Conservation (phyloP, 139 green algal genomes). For the Zygnema circumcarinatum region DNA sequence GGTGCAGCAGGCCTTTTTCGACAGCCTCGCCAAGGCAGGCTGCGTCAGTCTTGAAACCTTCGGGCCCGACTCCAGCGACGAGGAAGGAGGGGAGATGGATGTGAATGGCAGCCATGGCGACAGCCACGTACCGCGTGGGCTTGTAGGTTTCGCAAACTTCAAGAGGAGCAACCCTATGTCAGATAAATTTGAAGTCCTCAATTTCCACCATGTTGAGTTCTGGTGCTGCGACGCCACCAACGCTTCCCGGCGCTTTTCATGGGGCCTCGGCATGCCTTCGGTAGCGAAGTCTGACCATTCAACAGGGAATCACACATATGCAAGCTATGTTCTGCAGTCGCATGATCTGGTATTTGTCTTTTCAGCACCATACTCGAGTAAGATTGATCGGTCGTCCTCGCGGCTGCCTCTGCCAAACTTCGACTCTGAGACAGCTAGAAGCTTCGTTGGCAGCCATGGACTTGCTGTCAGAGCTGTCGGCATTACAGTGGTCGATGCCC, state of each 20-base stretch:
- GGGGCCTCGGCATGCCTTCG: conserved; percentile 88
- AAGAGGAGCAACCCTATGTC: conserved; percentile 54
- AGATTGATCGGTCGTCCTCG: not conserved
- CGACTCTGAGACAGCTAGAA: conserved; percentile 22
- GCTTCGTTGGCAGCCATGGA: conserved; percentile 87
- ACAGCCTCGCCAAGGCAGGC: not conserved
- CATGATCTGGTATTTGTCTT: conserved; percentile 91
- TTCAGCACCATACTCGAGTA: conserved; percentile 85
- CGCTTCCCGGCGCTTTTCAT: conserved; percentile 80
- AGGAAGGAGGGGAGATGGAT: not conserved
- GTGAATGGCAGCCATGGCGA: not conserved
- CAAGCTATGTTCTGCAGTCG: conserved; percentile 83
- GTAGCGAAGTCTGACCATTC: conserved; percentile 87
- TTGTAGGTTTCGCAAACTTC: conserved; percentile 57
- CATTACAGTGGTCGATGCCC: conserved; percentile 84
- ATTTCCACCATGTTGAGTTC: conserved; percentile 96
- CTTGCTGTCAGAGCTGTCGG: conserved; percentile 87
- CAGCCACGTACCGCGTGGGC: not conserved
- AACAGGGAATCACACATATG: conserved; percentile 85
- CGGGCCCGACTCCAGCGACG: not conserved
- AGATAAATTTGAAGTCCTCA: conserved; percentile 79
- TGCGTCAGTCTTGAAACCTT: not conserved
- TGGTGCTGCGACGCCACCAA: conserved; percentile 90
- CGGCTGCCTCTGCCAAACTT: conserved; percentile 43
- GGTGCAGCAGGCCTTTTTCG: conserved; percentile 11